These are phyloP conservation scores for Cladosporium austrohemisphaericum DNA, from an alignment of 2,329 filamentous ascomycete species.

Conservation along the genomic window DNA sequence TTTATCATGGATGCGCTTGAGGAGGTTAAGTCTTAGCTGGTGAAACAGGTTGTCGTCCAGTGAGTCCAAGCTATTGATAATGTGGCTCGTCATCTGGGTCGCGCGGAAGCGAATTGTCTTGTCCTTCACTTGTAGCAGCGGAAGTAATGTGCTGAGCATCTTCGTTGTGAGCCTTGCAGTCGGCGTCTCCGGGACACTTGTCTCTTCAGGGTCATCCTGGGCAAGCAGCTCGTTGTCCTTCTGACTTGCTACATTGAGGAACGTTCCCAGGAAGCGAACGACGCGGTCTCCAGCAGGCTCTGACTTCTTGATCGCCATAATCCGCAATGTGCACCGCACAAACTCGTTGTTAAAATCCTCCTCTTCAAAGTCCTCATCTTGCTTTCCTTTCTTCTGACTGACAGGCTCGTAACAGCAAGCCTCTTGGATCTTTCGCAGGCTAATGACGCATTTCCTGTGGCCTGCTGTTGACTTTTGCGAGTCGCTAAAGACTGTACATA, in stretches of 20 bases:
- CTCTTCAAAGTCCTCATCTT: slow-evolving; percentile 68
- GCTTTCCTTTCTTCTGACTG: slow-evolving; percentile 49
- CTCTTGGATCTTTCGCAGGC: slow-evolving; percentile 85
- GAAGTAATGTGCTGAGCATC: slow-evolving; percentile 69
- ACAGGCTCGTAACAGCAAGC: slow-evolving; percentile 62
- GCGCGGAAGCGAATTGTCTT: slow-evolving; percentile 87
- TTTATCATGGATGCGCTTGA: slow-evolving; percentile 88
- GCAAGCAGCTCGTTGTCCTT: slow-evolving; percentile 46
- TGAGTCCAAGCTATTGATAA: slow-evolving; percentile 86
- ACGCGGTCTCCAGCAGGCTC: slow-evolving; percentile 83
- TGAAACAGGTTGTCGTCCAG: slow-evolving; percentile 91
- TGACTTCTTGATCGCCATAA: slow-evolving; percentile 86
- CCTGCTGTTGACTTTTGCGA: slow-evolving; percentile 83
- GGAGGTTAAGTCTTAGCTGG: slow-evolving; percentile 70
- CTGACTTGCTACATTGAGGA: slow-evolving; percentile 66
- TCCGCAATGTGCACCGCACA: slow-evolving; percentile 72
- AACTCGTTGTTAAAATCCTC: slow-evolving; percentile 85
- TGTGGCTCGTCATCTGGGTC: slow-evolving; percentile 83
- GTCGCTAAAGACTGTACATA: slow-evolving; percentile 58
- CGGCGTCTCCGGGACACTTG: slow-evolving; percentile 74
- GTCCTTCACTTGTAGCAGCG: slow-evolving; percentile 80
- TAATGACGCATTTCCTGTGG: slow-evolving; percentile 84
- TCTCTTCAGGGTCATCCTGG: slow-evolving; percentile 51
- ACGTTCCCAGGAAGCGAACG: slow-evolving; percentile 82
- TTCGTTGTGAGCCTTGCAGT: slow-evolving; percentile 72